Evolutionary conservation across 2,329 filamentous ascomycete genomes (phyloP).

Genomic region (Exophiala oligosperma): DNA sequence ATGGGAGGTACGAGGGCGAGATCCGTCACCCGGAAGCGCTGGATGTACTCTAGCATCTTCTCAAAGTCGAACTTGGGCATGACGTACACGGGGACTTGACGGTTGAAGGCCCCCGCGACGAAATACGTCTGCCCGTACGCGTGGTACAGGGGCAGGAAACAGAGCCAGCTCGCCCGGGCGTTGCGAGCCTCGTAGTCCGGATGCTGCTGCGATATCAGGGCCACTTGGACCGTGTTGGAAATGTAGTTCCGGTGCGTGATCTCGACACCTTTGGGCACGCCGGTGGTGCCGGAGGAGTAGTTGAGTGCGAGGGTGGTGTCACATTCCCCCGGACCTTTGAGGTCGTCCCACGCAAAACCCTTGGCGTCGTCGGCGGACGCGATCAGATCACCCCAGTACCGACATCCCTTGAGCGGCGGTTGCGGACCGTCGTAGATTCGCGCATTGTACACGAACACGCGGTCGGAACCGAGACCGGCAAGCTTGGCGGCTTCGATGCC

Average conservation of each 20-base stretch:
- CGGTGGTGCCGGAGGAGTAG: constrained; percentile 74
- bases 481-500: constrained; percentile 27
- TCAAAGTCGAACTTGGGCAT: constrained; percentile 78
- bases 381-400: constrained; percentile 26
- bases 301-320: constrained; percentile 62
- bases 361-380: constrained; percentile 24
- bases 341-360: constrained; percentile 27
- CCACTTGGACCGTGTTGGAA: constrained; percentile 52
- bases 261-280: constrained; percentile 79
- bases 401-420: constrained; percentile 16
- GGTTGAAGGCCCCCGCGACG: constrained; percentile 58
- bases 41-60: constrained; percentile 67
- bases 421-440: constrained; percentile 22
- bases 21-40: constrained; percentile 67
- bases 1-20: constrained; percentile 73
- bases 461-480: constrained; percentile 21
- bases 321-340: constrained; percentile 47
- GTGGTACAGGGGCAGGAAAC: constrained; percentile 77
- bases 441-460: constrained; percentile 28
- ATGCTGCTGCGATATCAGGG: constrained; percentile 37
- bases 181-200: constrained; percentile 50
- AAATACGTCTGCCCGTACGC: constrained; percentile 72
- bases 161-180: constrained; percentile 52
- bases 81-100: constrained; percentile 69
- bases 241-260: constrained; percentile 78